Evolutionary conservation across 345 rosid species (phyloP).

Genomic region (Populus tremula): DNA sequence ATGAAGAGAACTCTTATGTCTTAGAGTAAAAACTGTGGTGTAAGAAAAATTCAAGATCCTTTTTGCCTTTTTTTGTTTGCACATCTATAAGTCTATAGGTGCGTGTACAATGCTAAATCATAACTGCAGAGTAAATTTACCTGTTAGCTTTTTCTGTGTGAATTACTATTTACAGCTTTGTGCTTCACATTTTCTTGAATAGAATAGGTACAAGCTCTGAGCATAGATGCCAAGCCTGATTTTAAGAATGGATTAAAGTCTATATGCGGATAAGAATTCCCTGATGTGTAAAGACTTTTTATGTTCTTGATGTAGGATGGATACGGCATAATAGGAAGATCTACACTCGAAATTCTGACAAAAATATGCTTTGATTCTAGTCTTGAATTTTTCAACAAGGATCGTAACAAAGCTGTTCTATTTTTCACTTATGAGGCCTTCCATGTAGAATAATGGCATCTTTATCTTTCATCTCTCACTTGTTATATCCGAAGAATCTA

Average conservation of each 20-base stretch:
- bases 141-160: background rate
- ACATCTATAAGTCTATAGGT: background rate
- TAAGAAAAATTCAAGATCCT: background rate
- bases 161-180: background rate
- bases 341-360: conserved; percentile 8
- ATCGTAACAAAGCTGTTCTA: background rate
- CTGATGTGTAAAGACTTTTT: background rate
- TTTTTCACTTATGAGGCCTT: conserved; percentile 10
- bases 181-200: background rate
- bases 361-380: conserved; percentile 3
- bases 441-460: background rate
- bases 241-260: background rate
- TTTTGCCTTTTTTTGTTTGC: background rate
- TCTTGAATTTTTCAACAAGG: background rate
- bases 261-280: background rate
- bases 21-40: background rate
- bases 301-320: background rate
- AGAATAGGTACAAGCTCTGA: background rate
- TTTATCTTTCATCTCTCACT: background rate
- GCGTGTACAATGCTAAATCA: conserved; percentile 21
- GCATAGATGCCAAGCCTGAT: background rate
- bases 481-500: too few relatives aligned
- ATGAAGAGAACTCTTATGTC: conserved; percentile 46
- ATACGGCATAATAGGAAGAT: conserved; percentile 5
- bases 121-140: conserved; percentile 13